Evolutionary conservation across 2,329 filamentous ascomycete species (phyloP).

Genomic region (Phoma sp.): DNA sequence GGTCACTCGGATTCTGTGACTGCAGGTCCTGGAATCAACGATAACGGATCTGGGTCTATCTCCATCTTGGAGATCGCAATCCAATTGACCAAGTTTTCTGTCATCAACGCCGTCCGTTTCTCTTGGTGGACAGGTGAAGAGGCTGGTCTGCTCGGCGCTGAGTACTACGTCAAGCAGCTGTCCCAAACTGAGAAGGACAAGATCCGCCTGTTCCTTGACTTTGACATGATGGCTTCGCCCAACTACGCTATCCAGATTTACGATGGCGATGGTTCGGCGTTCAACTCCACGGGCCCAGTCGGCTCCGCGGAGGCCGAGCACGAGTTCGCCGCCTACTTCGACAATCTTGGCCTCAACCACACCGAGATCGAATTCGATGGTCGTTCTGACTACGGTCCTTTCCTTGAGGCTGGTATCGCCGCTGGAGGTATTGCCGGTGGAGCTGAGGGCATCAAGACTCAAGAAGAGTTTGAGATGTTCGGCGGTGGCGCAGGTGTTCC

Average conservation of each 20-base stretch:
- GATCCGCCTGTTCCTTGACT: constrained; percentile 73
- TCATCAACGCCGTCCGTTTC: constrained; percentile 73
- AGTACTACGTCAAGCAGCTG: constrained; percentile 63
- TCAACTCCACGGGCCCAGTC: constrained; percentile 61
- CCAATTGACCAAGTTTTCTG: constrained; percentile 72
- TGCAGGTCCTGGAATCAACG: constrained; percentile 75
- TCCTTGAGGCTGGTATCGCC: constrained; percentile 76
- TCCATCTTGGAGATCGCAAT: constrained; percentile 66
- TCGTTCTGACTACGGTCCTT: constrained; percentile 80
- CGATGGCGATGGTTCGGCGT: constrained; percentile 65
- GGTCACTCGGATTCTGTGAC: constrained; percentile 69
- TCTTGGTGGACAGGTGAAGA: constrained; percentile 71
- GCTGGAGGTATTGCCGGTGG: constrained; percentile 79
- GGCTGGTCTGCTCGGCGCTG: constrained; percentile 67
- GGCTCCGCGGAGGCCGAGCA: constrained; percentile 74
- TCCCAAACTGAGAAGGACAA: constrained; percentile 61
- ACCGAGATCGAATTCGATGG: constrained; percentile 79
- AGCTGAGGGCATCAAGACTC: constrained; percentile 78
- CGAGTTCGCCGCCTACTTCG: constrained; percentile 58
- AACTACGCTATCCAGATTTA: constrained; percentile 65
- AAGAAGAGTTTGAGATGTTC: constrained; percentile 69
- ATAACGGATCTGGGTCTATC: constrained; percentile 75
- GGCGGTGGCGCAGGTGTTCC: constrained; percentile 71
- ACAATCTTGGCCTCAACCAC: constrained; percentile 48
- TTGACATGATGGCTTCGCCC: constrained; percentile 74